Conservation (phyloP, 169 alveolate genomes). For the Plasmodium inui region DNA sequence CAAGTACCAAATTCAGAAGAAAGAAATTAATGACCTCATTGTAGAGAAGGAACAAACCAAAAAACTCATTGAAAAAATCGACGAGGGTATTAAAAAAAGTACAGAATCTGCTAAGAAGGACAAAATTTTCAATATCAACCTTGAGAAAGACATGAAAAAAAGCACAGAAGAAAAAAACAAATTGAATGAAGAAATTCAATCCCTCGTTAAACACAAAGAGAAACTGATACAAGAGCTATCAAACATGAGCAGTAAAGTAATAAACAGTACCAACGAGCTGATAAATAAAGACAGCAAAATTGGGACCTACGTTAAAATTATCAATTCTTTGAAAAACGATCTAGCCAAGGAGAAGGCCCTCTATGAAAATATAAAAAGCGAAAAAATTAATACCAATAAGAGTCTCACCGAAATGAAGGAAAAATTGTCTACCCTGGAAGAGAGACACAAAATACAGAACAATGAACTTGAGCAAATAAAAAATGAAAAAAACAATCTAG, state of each 20-base stretch:
- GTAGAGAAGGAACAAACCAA: constrained; percentile 71
- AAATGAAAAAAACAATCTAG: constrained; percentile 72
- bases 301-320: constrained; percentile 36
- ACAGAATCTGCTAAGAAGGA: constrained; percentile 57
- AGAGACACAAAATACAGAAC: constrained; percentile 85
- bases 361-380: constrained; percentile 79
- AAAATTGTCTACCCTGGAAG: constrained; percentile 86
- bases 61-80: constrained; percentile 68
- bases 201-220: constrained; percentile 41
- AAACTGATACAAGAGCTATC: constrained; percentile 46
- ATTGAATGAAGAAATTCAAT: constrained; percentile 57
- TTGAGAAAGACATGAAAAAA: constrained; percentile 65
- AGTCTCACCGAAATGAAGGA: constrained; percentile 89
- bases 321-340: constrained; percentile 51
- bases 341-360: constrained; percentile 52
- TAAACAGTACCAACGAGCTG: constrained; percentile 22
- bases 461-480: constrained; percentile 72
- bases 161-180: constrained; percentile 63
- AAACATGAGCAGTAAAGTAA: neutral
- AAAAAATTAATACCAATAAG: constrained; percentile 90
- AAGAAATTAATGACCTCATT: constrained; percentile 58
- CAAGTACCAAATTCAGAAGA: constrained; percentile 44
- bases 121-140: constrained; percentile 15
- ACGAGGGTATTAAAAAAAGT: constrained; percentile 47
- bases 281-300: constrained; percentile 42